Percentiles rank a stretch among this genome's conserved stretches.
These are phyloP conservation scores for Lophium mytilinum DNA, from an alignment of 495 filamentous ascomycete genomes.

Conservation along the genomic window DNA sequence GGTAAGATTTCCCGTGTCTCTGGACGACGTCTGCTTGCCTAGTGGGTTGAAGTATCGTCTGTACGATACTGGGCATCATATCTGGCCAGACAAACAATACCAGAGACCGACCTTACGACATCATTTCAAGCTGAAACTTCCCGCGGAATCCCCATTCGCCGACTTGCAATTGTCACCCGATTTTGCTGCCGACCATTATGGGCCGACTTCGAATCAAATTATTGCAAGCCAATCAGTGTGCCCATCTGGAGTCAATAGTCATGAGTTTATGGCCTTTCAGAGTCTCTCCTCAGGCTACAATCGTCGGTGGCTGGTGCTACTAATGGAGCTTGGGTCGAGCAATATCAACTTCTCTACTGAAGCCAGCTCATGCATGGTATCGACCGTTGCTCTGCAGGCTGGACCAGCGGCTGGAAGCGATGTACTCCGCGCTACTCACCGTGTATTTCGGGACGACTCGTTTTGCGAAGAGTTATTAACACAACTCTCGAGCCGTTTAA, in stretches of 20 bases:
- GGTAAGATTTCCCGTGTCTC: slow-evolving; percentile 21
- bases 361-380: slow-evolving; percentile 34
- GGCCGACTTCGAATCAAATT: slow-evolving; percentile 46
- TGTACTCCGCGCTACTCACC: slow-evolving; percentile 37
- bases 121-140: slow-evolving; percentile 27
- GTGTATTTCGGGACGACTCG: slow-evolving; percentile 36
- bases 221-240: slow-evolving; percentile 46
- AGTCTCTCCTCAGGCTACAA: slow-evolving; percentile 37
- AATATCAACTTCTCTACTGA: slow-evolving; percentile 49
- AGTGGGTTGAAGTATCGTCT: slow-evolving; percentile 29
- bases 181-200: slow-evolving; percentile 25
- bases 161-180: background rate
- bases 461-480: slow-evolving; percentile 39
- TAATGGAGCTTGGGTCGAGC: slow-evolving; percentile 43
- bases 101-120: slow-evolving; percentile 26
- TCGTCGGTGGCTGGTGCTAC: slow-evolving; percentile 42
- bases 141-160: too few relatives aligned
- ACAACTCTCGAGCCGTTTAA: slow-evolving; percentile 36
- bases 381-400: slow-evolving; percentile 39
- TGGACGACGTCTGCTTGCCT: slow-evolving; percentile 26
- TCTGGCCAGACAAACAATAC: too few relatives aligned
- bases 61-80: slow-evolving; percentile 22
- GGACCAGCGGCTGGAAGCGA: slow-evolving; percentile 36
- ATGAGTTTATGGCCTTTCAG: slow-evolving; percentile 46
- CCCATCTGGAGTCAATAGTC: slow-evolving; percentile 36